Evolutionary conservation across 2,329 filamentous ascomycete genomes (phyloP).

Genomic region (Phoma sp.): DNA sequence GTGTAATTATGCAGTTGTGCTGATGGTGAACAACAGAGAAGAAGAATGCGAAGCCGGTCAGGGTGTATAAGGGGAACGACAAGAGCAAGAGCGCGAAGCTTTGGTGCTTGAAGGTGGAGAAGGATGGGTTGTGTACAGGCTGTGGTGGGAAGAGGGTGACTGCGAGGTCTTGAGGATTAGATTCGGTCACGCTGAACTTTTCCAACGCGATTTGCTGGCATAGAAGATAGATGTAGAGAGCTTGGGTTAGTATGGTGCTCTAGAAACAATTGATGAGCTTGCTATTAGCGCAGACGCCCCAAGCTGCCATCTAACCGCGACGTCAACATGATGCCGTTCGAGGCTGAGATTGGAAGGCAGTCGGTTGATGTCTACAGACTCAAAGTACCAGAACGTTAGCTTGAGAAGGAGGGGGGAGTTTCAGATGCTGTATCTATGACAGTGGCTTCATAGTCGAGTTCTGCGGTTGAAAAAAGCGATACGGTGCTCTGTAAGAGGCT

Average conservation of each 20-base stretch:
- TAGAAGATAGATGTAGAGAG: neutral
- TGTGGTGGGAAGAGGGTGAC: conserved; percentile 10
- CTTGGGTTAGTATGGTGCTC: neutral
- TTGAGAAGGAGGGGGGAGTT: conserved; percentile 54
- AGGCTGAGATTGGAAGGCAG: conserved; percentile 55
- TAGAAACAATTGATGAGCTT: neutral
- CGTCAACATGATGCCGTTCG: conserved; percentile 27
- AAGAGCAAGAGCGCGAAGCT: conserved; percentile 5
- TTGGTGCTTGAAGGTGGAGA: conserved; percentile 9
- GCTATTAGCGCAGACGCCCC: neutral
- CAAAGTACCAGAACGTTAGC: conserved; percentile 36
- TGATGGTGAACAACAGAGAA: neutral
- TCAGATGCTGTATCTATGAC: conserved; percentile 23
- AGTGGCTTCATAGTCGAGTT: neutral
- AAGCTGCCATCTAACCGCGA: no score
- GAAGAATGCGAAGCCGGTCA: neutral
- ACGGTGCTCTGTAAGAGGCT: no score
- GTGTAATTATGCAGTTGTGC: neutral
- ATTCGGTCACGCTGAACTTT: neutral
- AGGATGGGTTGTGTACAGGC: conserved; percentile 7
- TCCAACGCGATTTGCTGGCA: neutral
- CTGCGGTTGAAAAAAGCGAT: no score
- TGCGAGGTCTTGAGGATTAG: neutral
- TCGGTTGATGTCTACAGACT: conserved; percentile 60
- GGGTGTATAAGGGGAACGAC: conserved; percentile 2